phyloP scores from a whole-genome alignment of 352 stramenopile species.

The Phytophthora colocasiae region DNA sequence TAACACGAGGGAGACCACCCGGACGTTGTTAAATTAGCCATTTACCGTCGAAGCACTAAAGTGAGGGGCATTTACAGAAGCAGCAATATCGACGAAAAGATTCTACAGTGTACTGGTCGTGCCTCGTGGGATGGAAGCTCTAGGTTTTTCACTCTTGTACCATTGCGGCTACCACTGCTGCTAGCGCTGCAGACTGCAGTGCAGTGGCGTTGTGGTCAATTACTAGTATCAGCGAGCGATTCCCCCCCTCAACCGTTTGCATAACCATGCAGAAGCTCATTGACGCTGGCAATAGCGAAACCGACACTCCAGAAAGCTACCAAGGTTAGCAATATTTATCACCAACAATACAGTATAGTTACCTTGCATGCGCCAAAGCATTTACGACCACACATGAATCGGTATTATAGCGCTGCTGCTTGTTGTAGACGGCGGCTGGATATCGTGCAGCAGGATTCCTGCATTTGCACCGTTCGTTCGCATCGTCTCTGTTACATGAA shows the following conservation, averaged over 20 bases:
- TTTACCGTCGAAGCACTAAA: not conserved
- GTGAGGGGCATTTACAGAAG: not conserved
- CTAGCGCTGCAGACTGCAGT: not conserved
- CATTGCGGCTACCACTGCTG: not conserved
- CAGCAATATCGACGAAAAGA: too few relatives aligned
- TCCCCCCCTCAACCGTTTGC: constrained; percentile 1
- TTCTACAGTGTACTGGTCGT: too few relatives aligned
- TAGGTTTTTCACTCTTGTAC: not conserved
- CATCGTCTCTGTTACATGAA: not conserved
- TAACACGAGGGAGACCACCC: constrained; percentile 1
- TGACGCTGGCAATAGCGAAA: constrained; percentile 1
- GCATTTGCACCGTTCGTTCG: not conserved
- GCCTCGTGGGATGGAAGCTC: too few relatives aligned
- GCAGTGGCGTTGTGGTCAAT: not conserved
- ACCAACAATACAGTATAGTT: not conserved
- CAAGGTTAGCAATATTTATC: not conserved
- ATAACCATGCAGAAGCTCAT: constrained; percentile 8
- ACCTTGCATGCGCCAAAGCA: not conserved
- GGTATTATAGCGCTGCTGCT: too few relatives aligned
- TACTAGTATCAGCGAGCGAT: not conserved
- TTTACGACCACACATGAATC: too few relatives aligned
- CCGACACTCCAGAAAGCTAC: not conserved
- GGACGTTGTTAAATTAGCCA: not conserved
- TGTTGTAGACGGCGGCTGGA: too few relatives aligned
- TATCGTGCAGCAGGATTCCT: not conserved